Conservation (phyloP, 257 asterid genomes). For the Nyctanthes arbortristis region DNA sequence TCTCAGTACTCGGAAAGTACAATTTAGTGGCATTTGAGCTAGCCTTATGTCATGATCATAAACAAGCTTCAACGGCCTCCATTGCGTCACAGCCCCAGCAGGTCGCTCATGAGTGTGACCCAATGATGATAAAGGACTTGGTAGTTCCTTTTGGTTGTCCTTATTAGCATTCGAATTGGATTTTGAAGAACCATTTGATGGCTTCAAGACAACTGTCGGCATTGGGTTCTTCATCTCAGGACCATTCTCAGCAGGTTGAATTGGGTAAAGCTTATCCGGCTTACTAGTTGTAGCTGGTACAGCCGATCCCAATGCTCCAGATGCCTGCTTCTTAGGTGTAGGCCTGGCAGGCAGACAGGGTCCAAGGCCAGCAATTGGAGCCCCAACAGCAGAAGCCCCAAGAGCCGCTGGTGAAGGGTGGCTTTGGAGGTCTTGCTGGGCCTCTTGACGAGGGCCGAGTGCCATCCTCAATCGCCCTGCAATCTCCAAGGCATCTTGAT, state of each 20-base stretch:
- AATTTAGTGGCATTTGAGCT: constrained; percentile 77
- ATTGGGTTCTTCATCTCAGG: constrained; percentile 49
- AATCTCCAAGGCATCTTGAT: constrained; percentile 73
- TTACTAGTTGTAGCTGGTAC: constrained; percentile 38
- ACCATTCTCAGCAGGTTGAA: constrained; percentile 52
- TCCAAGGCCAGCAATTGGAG: constrained; percentile 87
- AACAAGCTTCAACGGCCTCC: constrained; percentile 82
- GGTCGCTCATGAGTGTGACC: constrained; percentile 25
- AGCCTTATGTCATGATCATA: constrained; percentile 96
- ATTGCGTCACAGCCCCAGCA: constrained; percentile 33
- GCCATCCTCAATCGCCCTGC: constrained; percentile 71
- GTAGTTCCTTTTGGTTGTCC: constrained; percentile 42
- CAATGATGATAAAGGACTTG: constrained; percentile 18
- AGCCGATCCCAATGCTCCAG: constrained; percentile 32
- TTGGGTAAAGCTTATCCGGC: constrained; percentile 52
- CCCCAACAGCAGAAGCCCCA: constrained; percentile 98
- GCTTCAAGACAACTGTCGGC: constrained; percentile 76
- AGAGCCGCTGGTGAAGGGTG: constrained; percentile 99
- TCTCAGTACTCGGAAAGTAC: constrained; percentile 68
- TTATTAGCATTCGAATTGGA: constrained; percentile 34
- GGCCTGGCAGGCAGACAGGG: constrained; percentile 94
- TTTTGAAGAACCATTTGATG: constrained; percentile 55
- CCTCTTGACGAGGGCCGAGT: constrained; percentile 70
- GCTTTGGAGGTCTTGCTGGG: constrained; percentile 95
- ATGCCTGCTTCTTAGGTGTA: constrained; percentile 57